Base-by-base conservation (phyloP, 495 filamentous ascomycete species). In the Hyaloscypha hepaticicola region DNA sequence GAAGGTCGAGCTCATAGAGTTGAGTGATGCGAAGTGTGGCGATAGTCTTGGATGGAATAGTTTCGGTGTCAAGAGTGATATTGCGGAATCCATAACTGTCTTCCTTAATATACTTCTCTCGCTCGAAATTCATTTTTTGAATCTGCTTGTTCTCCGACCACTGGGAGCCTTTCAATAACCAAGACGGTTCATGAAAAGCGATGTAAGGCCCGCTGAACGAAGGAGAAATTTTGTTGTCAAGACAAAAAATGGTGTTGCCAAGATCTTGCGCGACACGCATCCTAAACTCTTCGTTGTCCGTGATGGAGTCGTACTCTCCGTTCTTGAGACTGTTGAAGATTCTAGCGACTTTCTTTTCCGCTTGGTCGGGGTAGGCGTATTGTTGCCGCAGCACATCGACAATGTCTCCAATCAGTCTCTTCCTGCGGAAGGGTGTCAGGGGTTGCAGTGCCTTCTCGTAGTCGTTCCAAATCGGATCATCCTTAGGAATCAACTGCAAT, bases 401-500 rank as follows among this genome's bases (percentile, higher is more conserved):
- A 24, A 62, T 34, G 6, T 48, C 38, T 9, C 38, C 34, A 3
- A 62, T 24, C 3, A 62, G 12, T 27, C 19, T 29, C 19, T 11
- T 16, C 14, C 60, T 48, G 29, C 11, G 24, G 0, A 1, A 6
- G 1, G 45, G 9, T 3, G 60, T 62, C 16, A 62, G 41, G 7
- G 60, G 60, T 7, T 21, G 19, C 12, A 62, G 4, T 3, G 24
- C 60, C 9, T 55, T 62, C 33, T 62, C 60, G 49, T 62, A 62
- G 12, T 26, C 3, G 2, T 8, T 8, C n/a, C 60, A 14, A 3
- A 4, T 49, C 3, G 49, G 60, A 29, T 62, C 28, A n/a, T 53
- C 60, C 29, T 52, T 12, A 0, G 50, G 60, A 28, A 62, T 53
- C 16, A 62, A 38, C 8, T 55, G 33, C 16, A 62, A 5, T 21